A percentile compares a stretch with the other conserved stretches of the same genome.
These are phyloP conservation scores for Magnolia sinica DNA, from an alignment of 164 flowering plant species.

Conservation along the genomic window DNA sequence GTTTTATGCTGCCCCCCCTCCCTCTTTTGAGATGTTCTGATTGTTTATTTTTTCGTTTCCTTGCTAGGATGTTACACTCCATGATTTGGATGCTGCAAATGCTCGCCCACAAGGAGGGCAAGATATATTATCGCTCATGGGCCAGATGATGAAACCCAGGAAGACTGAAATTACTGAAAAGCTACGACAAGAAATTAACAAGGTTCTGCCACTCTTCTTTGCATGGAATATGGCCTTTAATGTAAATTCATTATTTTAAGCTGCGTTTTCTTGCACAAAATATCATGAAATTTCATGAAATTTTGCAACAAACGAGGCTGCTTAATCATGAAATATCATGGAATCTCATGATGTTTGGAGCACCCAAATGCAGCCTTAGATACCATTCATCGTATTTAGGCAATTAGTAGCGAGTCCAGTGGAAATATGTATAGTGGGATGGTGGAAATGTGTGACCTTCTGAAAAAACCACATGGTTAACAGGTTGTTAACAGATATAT, in stretches of 20 bases:
- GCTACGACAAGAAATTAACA: conserved; percentile 87
- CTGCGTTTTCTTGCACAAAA: no score
- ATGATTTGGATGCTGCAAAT: conserved; percentile 67
- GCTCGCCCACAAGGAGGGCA: conserved; percentile 74
- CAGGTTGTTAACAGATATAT: conserved; percentile 90
- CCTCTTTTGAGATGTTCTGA: neutral
- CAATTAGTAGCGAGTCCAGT: neutral
- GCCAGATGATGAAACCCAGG: conserved; percentile 94
- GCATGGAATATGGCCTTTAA: no score
- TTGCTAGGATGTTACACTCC: conserved; percentile 55
- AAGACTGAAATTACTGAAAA: conserved; percentile 98
- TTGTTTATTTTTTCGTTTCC: conserved; percentile 3
- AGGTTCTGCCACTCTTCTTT: conserved; percentile 53
- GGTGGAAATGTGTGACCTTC: conserved; percentile 5
- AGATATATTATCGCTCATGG: conserved; percentile 60
- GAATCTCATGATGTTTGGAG: no score
- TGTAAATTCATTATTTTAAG: no score
- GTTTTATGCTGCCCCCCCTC: neutral
- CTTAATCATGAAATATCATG: no score
- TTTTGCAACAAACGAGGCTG: no score
- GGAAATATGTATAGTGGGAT: neutral
- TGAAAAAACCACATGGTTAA: conserved; percentile 13
- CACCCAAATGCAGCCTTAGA: neutral
- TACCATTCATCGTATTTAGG: neutral
- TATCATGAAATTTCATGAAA: no score